Percentiles rank a stretch among this genome's conserved stretches.
Evolutionary conservation across 768 basidiomycete genomes (phyloP).

Genomic region (Pulveroboletus sp.): DNA sequence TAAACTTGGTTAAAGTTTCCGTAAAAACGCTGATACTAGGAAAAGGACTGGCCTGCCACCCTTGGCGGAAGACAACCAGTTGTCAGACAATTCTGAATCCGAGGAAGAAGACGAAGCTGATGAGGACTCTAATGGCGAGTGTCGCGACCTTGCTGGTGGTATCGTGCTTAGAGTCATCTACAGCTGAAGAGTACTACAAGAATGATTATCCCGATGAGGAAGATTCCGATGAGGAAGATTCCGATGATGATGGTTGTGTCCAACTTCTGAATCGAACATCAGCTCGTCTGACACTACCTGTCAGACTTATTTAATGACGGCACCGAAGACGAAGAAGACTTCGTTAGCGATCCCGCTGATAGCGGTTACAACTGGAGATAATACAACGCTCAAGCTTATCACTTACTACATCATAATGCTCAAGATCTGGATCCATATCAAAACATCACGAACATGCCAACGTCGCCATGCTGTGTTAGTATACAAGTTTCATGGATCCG

Average conservation of each 20-base stretch:
- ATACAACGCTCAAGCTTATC: slow-evolving; percentile 6
- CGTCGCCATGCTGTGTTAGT: slow-evolving; percentile 11
- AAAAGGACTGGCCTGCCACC: slow-evolving; percentile 64
- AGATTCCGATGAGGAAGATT: too few species aligned
- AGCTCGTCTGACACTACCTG: not conserved
- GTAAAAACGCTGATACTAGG: not conserved
- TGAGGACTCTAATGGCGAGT: slow-evolving; percentile 79
- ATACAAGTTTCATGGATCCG: slow-evolving; percentile 17
- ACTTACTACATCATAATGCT: slow-evolving; percentile 9
- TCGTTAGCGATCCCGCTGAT: slow-evolving; percentile 30
- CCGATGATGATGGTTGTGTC: slow-evolving; percentile 40
- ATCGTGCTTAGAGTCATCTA: not conserved
- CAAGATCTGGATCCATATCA: slow-evolving; percentile 18
- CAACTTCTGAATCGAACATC: slow-evolving; percentile 1
- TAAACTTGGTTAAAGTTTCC: not conserved
- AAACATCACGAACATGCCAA: slow-evolving; percentile 17
- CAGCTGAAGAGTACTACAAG: slow-evolving; percentile 81
- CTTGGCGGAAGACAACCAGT: slow-evolving; percentile 46
- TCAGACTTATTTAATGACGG: slow-evolving; percentile 60
- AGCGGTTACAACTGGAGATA: slow-evolving; percentile 34
- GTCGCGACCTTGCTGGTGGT: not conserved
- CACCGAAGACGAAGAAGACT: slow-evolving; percentile 49
- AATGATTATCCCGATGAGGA: slow-evolving; percentile 85
- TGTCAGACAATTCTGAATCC: slow-evolving; percentile 62
- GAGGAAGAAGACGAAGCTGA: slow-evolving; percentile 75